phyloP scores from a whole-genome alignment of 2,329 filamentous ascomycete species.

The Fusarium sulawesiense region DNA sequence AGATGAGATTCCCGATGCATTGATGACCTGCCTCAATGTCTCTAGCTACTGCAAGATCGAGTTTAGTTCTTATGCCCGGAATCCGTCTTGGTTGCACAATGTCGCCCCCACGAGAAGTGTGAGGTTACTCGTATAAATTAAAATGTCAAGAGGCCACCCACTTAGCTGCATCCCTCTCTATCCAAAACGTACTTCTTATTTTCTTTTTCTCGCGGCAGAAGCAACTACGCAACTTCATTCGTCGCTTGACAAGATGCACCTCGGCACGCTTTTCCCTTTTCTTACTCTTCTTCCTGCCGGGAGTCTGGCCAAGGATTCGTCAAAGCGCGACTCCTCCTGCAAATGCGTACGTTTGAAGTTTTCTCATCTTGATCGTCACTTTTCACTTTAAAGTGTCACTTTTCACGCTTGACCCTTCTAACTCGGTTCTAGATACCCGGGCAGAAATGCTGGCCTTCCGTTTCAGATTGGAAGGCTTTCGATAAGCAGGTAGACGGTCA shows the following conservation, averaged over 20 bases:
- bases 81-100: neutral
- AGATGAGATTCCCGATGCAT: neutral
- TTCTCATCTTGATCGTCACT: neutral
- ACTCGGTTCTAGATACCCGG: constrained; percentile 17
- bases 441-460: constrained; percentile 27
- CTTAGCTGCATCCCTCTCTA: neutral
- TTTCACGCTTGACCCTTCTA: neutral
- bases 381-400: neutral
- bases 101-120: neutral
- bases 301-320: neutral
- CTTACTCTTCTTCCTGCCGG: constrained; percentile 2
- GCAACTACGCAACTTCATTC: neutral
- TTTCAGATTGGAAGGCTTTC: constrained; percentile 13
- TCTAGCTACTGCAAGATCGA: neutral
- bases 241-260: neutral
- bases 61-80: neutral
- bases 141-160: constrained; percentile 7
- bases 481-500: neutral
- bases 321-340: constrained; percentile 1
- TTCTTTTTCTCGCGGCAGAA: neutral
- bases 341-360: constrained; percentile 25
- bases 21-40: neutral
- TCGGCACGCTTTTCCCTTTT: neutral
- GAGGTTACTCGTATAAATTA: neutral
- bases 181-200: neutral